Base-by-base conservation (phyloP, 2,329 filamentous ascomycete species). In the Macrophomina phaseolina region DNA sequence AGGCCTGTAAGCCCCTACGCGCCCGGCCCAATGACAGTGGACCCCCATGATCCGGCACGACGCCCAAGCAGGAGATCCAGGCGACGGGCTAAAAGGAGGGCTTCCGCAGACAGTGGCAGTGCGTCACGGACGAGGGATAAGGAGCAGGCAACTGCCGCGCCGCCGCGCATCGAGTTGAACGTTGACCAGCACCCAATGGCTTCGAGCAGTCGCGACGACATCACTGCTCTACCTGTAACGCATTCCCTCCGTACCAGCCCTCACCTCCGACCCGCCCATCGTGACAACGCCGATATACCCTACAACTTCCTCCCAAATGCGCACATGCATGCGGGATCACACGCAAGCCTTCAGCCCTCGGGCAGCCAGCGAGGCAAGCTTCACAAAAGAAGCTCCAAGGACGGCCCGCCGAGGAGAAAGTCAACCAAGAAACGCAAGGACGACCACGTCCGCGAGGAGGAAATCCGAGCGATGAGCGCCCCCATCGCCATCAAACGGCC, bases 391-490 rank as follows among this genome's bases (percentile, higher is more conserved):
- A 84, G 84, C 67, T 84, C 85, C 70, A 86, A 89, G 61, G 81
- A 81, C 5, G 77, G 82, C 30, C 79, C 90, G 34, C 79, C 87
- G 62, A 87, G 89, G 67, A 89, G 90, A 68, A 92, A 89, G 74
- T 91, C 91, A 48, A 93, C 88, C 81, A 96, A 79, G 71, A 77
- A 92, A 80, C 87, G 90, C 72, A 89, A 90, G 73, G 89, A 90
- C 71, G 91, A 96, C 69, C 87, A 88, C 75, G 85, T 90, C 67
- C 87, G 94, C 67, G 94, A 97, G 79, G 92, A 92, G 69, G 93
- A 97, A 79, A 93, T 97, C 74, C 91, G 90, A 75, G 89, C 92
- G 64, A 92, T 97, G 91, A 91, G 88, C 74, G 87, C 88, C 68
- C 84, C 85, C 2, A 86, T 90, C 71, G 89, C 91, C 5, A 81